A percentile compares a stretch with the other conserved stretches of the same genome.
These are phyloP conservation scores for Lactarius sp. DNA, from an alignment of 768 basidiomycete genomes.

Conservation along the genomic window DNA sequence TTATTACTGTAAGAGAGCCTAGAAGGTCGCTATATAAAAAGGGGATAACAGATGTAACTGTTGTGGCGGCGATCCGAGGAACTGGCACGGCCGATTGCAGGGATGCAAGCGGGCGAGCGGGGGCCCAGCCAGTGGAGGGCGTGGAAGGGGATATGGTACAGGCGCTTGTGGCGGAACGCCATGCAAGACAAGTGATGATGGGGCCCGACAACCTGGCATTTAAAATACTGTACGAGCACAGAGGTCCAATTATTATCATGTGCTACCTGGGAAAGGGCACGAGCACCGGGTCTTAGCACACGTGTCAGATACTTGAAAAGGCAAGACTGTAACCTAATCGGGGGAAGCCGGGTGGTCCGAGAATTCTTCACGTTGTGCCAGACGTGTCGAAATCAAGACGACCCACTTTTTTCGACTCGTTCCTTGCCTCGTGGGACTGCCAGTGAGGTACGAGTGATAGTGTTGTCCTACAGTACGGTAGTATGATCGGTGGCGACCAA, in stretches of 20 bases:
- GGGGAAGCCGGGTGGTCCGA: slow-evolving; percentile 11
- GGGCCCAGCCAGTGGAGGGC: slow-evolving; percentile 1
- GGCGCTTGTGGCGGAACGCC: slow-evolving; percentile 20
- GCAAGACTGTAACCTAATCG: slow-evolving; percentile 26
- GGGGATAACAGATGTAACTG: background rate
- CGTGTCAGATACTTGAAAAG: slow-evolving; percentile 18
- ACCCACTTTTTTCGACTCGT: too few relatives aligned
- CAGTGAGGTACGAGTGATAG: too few relatives aligned
- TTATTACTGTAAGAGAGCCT: background rate
- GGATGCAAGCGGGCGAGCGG: background rate
- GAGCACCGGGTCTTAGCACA: background rate
- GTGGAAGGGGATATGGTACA: slow-evolving; percentile 13
- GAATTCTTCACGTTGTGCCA: too few relatives aligned
- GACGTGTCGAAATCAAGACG: too few relatives aligned
- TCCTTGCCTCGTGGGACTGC: too few relatives aligned
- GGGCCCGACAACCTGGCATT: background rate
- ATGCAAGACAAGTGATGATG: slow-evolving; percentile 16
- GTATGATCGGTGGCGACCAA: slow-evolving; percentile 4
- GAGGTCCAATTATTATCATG: too few relatives aligned
- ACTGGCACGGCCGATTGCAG: background rate
- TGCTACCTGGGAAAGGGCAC: background rate
- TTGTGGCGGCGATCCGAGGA: slow-evolving; percentile 10
- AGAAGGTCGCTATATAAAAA: background rate
- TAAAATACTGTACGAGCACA: too few relatives aligned
- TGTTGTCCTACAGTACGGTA: too few relatives aligned